Evolutionary conservation across 441 rosid genomes (phyloP).

Genomic region (Gossypium aridum): DNA sequence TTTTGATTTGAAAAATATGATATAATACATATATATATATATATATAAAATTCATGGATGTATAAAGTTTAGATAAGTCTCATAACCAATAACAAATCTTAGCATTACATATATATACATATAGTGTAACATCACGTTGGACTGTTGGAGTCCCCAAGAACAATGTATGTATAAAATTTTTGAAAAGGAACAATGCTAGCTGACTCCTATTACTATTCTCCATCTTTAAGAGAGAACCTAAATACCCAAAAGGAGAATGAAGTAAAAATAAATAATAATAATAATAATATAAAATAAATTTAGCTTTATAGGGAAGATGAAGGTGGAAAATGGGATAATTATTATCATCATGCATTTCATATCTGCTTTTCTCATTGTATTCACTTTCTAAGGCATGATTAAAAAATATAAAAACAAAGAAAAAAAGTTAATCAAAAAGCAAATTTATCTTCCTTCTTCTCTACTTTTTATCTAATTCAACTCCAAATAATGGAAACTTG

Average conservation of each 20-base stretch:
- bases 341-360: slow-evolving; percentile 25
- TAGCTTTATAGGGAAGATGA: slow-evolving; percentile 60
- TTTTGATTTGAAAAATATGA: not conserved
- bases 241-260: slow-evolving; percentile 23
- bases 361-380: slow-evolving; percentile 75
- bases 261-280: not conserved
- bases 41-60: no score
- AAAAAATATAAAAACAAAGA: slow-evolving; percentile 32
- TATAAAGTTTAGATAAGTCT: no score
- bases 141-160: not conserved
- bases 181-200: no score
- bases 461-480: slow-evolving; percentile 18
- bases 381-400: slow-evolving; percentile 85
- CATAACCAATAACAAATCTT: no score
- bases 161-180: not conserved
- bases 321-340: slow-evolving; percentile 25
- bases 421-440: slow-evolving; percentile 42
- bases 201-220: no score
- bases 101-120: no score
- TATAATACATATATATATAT: no score
- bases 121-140: slow-evolving; percentile 13
- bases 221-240: slow-evolving; percentile 14
- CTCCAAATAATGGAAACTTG: slow-evolving; percentile 22
- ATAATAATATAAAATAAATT: slow-evolving; percentile 1
- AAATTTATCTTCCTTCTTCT: slow-evolving; percentile 8